phyloP scores from a whole-genome alignment of 2,329 filamentous ascomycete species.

The Plenodomus biglobosus region DNA sequence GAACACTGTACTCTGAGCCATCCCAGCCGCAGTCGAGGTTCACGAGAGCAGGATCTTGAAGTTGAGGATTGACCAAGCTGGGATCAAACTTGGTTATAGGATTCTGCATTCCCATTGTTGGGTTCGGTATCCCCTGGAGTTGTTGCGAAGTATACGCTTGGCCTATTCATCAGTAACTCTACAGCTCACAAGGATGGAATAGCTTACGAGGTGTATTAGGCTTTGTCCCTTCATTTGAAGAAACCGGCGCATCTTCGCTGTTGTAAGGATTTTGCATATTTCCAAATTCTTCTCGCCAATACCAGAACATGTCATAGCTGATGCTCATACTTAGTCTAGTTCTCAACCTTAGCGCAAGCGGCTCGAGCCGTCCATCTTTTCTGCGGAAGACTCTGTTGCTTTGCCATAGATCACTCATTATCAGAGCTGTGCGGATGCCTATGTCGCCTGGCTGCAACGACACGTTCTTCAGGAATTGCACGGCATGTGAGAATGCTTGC shows the following conservation, averaged over 20 bases:
- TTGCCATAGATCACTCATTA: constrained; percentile 41
- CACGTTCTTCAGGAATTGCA: constrained; percentile 36
- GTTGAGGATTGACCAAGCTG: constrained; percentile 23
- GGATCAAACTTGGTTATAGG: constrained; percentile 32
- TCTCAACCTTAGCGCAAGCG: constrained; percentile 34
- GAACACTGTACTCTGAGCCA: constrained; percentile 31
- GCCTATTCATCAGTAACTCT: constrained; percentile 10
- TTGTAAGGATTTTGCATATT: constrained; percentile 43
- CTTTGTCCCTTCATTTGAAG: constrained; percentile 24
- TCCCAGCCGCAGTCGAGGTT: constrained; percentile 31
- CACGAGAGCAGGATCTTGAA: constrained; percentile 26
- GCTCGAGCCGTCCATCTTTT: constrained; percentile 37
- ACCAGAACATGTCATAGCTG: constrained; percentile 46
- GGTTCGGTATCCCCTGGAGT: constrained; percentile 20
- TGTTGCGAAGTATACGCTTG: constrained; percentile 20
- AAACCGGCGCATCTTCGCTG: constrained; percentile 28
- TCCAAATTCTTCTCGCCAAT: constrained; percentile 43
- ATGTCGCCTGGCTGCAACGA: constrained; percentile 41
- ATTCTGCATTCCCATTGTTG: constrained; percentile 17
- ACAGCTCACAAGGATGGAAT: background rate
- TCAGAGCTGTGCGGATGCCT: constrained; percentile 29
- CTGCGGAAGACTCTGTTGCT: constrained; percentile 38
- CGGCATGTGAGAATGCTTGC: constrained; percentile 35
- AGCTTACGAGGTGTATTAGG: constrained; percentile 35
- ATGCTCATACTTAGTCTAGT: constrained; percentile 43